Evolutionary conservation across 345 rosid genomes (phyloP), one percentile per base, ranked within the genome.

Genomic region (Populus euphratica): DNA sequence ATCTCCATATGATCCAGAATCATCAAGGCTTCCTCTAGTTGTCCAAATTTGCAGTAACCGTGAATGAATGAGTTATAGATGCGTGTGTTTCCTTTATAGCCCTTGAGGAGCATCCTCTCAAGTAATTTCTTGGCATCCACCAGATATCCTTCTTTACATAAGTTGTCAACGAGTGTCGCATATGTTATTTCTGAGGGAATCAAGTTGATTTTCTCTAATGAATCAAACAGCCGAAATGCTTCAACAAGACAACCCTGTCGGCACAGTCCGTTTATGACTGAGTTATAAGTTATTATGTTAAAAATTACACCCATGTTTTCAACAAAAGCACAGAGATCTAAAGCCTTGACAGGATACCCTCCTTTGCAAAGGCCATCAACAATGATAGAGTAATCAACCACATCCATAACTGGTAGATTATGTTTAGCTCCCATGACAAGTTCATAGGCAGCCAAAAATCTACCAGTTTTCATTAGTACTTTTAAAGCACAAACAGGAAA

Each of bases 161-260:
- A 82, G 76, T 68, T 85, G 76, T 90, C 91, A 80, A 95, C 89
- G 78, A 95, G 80, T 35, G 82, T 89, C 23, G 87, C 84, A 49
- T 89, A 92, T 41, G 93, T 92, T 75, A 91, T 83, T 33, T 70
- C 82, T 33, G 97, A 92, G 16, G 98, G 92, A 79, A 73, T 77
- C 84, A 89, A 78, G 70, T 85, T 82, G 31, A 87, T 84, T 47
- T 81, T 89, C 78, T 92, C 97, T 61, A 95, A 82, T 5, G 94
- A 91, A 84, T 93, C 93, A 86, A 89, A 95, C 56, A 95, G 83
- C 70, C 93, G 91, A 73, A 92, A 90, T 80, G 99, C 99, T 87
- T 93, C 98, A 79, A 87, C 73, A 78, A 93, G 87, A 81, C 93
- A 92, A 75, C 96, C 96, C 77, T 92, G 92, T 76, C 39, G 80